phyloP scores from a whole-genome alignment of 2,329 filamentous ascomycete species.

The Incumbomyces lentus region DNA sequence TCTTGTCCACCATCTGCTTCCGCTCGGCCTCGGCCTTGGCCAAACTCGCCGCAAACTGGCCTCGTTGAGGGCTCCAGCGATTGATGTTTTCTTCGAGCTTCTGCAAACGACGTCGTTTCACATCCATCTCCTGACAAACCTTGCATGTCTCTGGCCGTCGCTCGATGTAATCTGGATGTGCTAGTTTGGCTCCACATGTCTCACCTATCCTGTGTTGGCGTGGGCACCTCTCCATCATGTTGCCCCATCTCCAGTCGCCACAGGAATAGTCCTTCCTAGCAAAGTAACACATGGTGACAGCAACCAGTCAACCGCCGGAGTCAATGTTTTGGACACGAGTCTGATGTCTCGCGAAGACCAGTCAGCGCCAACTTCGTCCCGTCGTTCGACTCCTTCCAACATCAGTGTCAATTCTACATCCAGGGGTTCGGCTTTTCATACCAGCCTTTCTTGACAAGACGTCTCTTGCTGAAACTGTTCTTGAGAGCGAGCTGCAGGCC shows the following conservation, averaged over 20 bases:
- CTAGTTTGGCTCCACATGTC: constrained; percentile 16
- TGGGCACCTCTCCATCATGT: constrained; percentile 20
- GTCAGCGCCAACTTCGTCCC: background rate
- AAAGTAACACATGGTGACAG: constrained; percentile 19
- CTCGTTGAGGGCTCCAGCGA: constrained; percentile 16
- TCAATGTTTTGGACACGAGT: background rate
- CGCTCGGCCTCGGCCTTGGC: constrained; percentile 14
- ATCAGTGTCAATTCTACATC: background rate
- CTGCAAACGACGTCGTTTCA: constrained; percentile 14
- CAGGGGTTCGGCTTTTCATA: background rate
- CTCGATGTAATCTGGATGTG: constrained; percentile 11
- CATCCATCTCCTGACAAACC: constrained; percentile 17
- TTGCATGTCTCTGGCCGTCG: constrained; percentile 14
- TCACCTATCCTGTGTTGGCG: constrained; percentile 21
- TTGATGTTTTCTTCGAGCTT: constrained; percentile 16
- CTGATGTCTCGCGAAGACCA: background rate
- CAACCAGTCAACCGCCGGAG: background rate
- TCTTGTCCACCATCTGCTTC: constrained; percentile 10
- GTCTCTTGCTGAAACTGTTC: background rate
- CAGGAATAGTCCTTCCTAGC: constrained; percentile 15
- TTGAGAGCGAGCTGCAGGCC: background rate
- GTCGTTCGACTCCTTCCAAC: background rate
- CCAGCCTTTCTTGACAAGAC: background rate
- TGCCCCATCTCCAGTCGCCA: constrained; percentile 22
- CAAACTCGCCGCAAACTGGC: constrained; percentile 16